phyloP scores from a whole-genome alignment of 1,284 basidiomycete species.

The Ustilago lituana region DNA sequence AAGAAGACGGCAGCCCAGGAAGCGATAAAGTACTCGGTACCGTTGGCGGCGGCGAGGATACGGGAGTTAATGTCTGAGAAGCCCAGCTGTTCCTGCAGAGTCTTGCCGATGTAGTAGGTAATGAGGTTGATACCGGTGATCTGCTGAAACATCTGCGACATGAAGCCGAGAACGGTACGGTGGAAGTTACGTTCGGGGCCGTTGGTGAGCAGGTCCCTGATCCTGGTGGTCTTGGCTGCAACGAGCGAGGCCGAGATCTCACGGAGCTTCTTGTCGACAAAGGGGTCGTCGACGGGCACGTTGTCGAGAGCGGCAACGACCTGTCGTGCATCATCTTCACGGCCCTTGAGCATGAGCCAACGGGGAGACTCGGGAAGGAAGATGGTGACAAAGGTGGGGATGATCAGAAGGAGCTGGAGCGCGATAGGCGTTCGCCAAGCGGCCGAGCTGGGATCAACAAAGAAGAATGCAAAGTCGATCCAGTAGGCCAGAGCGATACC shows the following conservation, averaged over 20 bases:
- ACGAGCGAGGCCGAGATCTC: conserved; percentile 58
- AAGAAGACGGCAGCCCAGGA: conserved; percentile 63
- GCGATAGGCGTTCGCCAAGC: conserved; percentile 64
- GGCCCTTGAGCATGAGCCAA: conserved; percentile 62
- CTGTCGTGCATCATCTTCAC: conserved; percentile 53
- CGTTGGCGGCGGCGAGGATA: conserved; percentile 63
- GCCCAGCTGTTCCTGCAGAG: conserved; percentile 59
- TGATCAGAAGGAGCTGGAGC: conserved; percentile 63
- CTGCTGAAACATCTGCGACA: conserved; percentile 66
- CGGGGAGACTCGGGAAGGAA: conserved; percentile 65
- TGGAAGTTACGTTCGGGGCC: conserved; percentile 65
- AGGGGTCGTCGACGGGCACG: conserved; percentile 52
- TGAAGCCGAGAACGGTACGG: conserved; percentile 58
- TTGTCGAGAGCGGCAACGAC: conserved; percentile 60
- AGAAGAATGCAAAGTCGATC: conserved; percentile 64
- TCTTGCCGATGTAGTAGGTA: conserved; percentile 66
- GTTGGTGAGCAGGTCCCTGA: conserved; percentile 59
- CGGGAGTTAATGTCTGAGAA: conserved; percentile 56
- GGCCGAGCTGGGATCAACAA: conserved; percentile 46
- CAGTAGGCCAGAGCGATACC: conserved; percentile 62
- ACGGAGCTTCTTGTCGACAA: conserved; percentile 49
- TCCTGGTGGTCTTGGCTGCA: conserved; percentile 30
- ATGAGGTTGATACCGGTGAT: conserved; percentile 63
- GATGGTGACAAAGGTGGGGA: conserved; percentile 64
- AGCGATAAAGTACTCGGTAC: conserved; percentile 65